Evolutionary conservation across 352 stramenopile species (phyloP), one percentile per base, ranked within the genome.

Genomic region (Pythium periplocum): DNA sequence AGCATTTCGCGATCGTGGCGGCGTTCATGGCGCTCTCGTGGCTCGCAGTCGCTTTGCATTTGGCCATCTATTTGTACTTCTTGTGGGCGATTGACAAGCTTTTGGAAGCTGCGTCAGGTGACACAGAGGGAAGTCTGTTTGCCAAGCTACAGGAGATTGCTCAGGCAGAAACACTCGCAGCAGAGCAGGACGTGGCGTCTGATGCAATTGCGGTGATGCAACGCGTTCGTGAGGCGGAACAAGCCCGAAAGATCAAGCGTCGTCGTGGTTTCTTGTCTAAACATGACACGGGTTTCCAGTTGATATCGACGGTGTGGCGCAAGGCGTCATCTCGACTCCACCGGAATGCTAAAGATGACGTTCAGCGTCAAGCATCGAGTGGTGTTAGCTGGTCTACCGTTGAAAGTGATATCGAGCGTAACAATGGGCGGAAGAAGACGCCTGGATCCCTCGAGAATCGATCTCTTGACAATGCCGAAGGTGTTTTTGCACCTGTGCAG

Each of bases 1-100:
- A 47, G 30, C 37, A 37, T 33, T 12, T 46, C 7, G 48, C 48
- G 10, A 4, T 54, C 6, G 26, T 54, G 1, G n/a, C 38, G 26
- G 17, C 38, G 17, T 54, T 54, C 48, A 9, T 46, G 4, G 31
- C 31, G 1, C 34, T 54, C 36, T 54, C 48, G 37, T 54, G 48
- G 48, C 38, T 54, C 4, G 12, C 26, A 5, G 11, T 46, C 3
- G 12, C 45, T 26, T 4, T 54, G 2, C 48, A 54, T 35, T 2
- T 54, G 10, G 48, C 6, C 8, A 32, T 54, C 30, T 10, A 46
- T 0, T n/a, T 37, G 36, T 47, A 45, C 17, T 54, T 54, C 37
- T 12, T 0, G n/a, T 44, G 35, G 12, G 35, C 36, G n/a, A 45
- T 54, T 37, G 36, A 38, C 6, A 12, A 54, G 8, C 36, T 54